A percentile compares a stretch with the other conserved stretches of the same genome.
These are phyloP conservation scores for Akanthomyces dipterigenus DNA, from an alignment of 2,329 filamentous ascomycete genomes.

Conservation along the genomic window DNA sequence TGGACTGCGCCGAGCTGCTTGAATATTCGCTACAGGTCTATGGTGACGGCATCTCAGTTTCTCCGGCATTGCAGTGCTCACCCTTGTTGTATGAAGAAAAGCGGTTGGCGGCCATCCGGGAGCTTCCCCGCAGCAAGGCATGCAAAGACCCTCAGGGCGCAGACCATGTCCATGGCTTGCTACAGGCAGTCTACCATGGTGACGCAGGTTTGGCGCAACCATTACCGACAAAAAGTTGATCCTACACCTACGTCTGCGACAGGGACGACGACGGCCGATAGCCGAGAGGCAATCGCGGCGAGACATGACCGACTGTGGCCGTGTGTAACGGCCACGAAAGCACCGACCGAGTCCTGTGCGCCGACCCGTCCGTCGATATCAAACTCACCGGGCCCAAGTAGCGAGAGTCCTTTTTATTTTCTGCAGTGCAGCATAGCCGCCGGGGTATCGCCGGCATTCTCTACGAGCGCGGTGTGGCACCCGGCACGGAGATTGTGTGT, in stretches of 20 bases:
- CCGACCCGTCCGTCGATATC: background rate
- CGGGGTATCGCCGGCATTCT: background rate
- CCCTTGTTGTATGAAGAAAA: background rate
- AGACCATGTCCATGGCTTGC: background rate
- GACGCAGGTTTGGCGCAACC: background rate
- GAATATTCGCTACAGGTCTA: background rate
- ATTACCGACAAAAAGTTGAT: background rate
- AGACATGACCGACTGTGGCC: background rate
- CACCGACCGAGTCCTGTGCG: background rate
- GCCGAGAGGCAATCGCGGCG: background rate
- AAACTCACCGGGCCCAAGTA: background rate
- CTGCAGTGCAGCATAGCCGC: background rate
- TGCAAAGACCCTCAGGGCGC: background rate
- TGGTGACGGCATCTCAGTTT: background rate
- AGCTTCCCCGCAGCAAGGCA: background rate
- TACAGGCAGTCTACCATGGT: background rate
- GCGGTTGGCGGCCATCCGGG: background rate
- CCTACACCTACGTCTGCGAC: background rate
- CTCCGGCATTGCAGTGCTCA: background rate
- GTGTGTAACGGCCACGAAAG: background rate
- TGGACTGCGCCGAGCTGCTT: background rate
- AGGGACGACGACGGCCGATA: background rate
- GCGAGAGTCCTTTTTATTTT: background rate
- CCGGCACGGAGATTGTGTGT: background rate
- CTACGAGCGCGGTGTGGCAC: background rate